Conservation (phyloP, 1,284 basidiomycete genomes). For the Ceratobasidium sp. region DNA sequence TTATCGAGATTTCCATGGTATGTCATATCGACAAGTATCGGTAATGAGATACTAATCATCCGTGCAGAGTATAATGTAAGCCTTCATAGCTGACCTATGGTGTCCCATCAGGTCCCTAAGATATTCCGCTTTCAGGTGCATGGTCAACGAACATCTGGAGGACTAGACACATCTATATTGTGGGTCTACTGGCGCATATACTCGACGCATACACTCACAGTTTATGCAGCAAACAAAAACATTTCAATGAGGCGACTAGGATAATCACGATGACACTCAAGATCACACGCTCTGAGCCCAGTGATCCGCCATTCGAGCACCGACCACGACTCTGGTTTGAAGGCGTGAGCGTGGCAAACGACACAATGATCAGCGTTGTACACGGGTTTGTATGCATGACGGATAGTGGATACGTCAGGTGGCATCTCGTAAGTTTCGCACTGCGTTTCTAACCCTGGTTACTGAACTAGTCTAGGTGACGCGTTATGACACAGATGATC, state of each 20-base stretch:
- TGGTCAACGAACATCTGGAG: conserved; percentile 10
- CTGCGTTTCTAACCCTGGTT: not conserved
- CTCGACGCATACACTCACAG: not conserved
- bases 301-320: conserved; percentile 29
- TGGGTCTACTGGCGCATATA: not conserved
- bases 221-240: conserved; percentile 19
- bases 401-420: conserved; percentile 37
- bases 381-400: conserved; percentile 49
- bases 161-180: conserved; percentile 32
- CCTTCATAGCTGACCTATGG: not conserved
- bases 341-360: conserved; percentile 33
- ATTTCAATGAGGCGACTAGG: conserved; percentile 39
- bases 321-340: conserved; percentile 38
- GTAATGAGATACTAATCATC: not conserved
- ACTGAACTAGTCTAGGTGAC: conserved; percentile 44
- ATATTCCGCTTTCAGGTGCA: conserved; percentile 25
- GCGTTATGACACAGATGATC: conserved; percentile 63
- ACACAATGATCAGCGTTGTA: conserved; percentile 29
- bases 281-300: conserved; percentile 35
- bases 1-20: conserved; percentile 39
- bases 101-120: not conserved
- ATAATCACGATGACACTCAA: conserved; percentile 33
- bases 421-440: conserved; percentile 32
- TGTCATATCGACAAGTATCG: not conserved
- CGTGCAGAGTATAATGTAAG: conserved; percentile 15